These are phyloP conservation scores for Mrakia gelida DNA, from an alignment of 768 basidiomycete genomes.

Conservation along the genomic window DNA sequence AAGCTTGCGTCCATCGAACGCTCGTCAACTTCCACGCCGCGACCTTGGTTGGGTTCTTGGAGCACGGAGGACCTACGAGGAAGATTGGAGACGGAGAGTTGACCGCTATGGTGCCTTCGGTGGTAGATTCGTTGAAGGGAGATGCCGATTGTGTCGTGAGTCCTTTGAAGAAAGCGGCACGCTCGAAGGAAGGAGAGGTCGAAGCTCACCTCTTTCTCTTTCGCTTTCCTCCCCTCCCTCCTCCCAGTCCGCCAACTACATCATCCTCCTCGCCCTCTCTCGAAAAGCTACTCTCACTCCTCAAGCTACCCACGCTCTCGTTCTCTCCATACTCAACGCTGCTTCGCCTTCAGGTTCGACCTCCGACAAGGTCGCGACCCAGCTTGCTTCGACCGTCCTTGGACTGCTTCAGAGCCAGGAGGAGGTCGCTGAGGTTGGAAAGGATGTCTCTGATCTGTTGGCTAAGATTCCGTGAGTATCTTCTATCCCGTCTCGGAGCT, in stretches of 20 bases:
- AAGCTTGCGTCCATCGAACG: constrained; percentile 55
- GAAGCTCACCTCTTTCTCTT: background rate
- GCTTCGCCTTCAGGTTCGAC: background rate
- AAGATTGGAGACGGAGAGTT: constrained; percentile 55
- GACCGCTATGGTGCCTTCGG: constrained; percentile 37
- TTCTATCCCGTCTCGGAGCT: background rate
- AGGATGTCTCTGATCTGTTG: constrained; percentile 8
- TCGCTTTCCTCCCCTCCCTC: background rate
- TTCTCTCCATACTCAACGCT: constrained; percentile 22
- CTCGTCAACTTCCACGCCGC: constrained; percentile 79
- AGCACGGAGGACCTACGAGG: constrained; percentile 48
- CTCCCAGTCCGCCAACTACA: constrained; percentile 63
- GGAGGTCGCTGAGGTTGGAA: constrained; percentile 15
- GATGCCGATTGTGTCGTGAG: constrained; percentile 25
- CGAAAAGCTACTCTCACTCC: constrained; percentile 60
- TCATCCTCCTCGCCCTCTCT: constrained; percentile 66
- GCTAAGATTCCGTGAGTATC: background rate
- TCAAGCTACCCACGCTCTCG: constrained; percentile 54
- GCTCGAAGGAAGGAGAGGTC: too few relatives aligned
- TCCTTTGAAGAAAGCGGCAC: background rate
- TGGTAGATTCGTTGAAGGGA: constrained; percentile 36
- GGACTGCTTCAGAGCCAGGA: constrained; percentile 31
- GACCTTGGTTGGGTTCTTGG: constrained; percentile 72
- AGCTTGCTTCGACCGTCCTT: constrained; percentile 18
- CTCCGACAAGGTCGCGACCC: constrained; percentile 5